A percentile compares a stretch with the other conserved stretches of the same genome.
These are phyloP conservation scores for Inonotus hispidus DNA, from an alignment of 1,284 basidiomycete species.

Conservation along the genomic window DNA sequence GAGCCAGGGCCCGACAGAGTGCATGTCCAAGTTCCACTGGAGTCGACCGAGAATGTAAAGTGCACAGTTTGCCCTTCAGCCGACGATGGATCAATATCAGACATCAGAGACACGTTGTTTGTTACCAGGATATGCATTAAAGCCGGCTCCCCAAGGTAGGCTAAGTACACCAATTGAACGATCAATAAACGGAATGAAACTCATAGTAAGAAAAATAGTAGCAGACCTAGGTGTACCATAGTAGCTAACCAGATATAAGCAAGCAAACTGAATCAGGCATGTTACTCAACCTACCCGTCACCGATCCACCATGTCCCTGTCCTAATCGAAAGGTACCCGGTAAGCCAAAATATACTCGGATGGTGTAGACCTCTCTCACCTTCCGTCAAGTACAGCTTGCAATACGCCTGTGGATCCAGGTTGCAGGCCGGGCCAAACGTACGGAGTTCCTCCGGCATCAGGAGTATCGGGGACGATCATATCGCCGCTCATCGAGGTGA, in stretches of 20 bases:
- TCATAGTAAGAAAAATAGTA: neutral
- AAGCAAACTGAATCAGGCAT: neutral
- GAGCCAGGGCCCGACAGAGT: slow-evolving; percentile 19
- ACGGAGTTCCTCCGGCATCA: slow-evolving; percentile 19
- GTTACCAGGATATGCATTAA: slow-evolving; percentile 20
- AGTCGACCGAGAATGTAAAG: slow-evolving; percentile 19
- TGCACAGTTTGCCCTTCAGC: slow-evolving; percentile 19
- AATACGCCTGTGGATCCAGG: slow-evolving; percentile 20
- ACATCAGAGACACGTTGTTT: neutral
- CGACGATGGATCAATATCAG: neutral
- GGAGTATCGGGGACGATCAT: slow-evolving; percentile 20
- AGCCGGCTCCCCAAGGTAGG: slow-evolving; percentile 20
- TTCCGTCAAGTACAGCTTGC: slow-evolving; percentile 22
- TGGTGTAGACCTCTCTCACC: neutral
- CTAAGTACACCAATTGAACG: neutral
- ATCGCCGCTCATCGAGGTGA: slow-evolving; percentile 20
- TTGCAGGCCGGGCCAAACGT: slow-evolving; percentile 23
- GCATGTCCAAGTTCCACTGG: slow-evolving; percentile 20
- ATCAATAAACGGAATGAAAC: neutral
- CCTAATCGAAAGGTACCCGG: neutral
- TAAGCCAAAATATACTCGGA: neutral
- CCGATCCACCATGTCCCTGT: slow-evolving; percentile 19
- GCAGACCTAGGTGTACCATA: slow-evolving; percentile 18
- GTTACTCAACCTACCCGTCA: slow-evolving; percentile 16
- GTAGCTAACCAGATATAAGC: slow-evolving; percentile 6